Evolutionary conservation across 306 rosid genomes (phyloP), one percentile per base, ranked within the genome.

Genomic region (Lathyrus sativus): DNA sequence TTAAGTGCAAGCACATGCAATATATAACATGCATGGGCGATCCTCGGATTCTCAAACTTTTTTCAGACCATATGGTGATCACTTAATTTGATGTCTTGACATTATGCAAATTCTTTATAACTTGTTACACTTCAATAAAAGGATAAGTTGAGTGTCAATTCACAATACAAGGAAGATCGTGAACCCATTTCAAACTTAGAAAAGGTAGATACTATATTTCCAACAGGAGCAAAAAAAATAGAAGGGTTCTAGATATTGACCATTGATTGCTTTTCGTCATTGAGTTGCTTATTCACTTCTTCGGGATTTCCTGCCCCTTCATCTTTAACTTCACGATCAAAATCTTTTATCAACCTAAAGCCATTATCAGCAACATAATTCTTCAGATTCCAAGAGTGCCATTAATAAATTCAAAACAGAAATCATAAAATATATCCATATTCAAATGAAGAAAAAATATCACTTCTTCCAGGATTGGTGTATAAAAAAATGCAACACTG

Each of bases 241-340:
- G 2, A 49, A 76, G 62, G 56, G 70, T 62, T 64, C 51, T 7
- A 29, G 68, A 51, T 62, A 83, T 81, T 71, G 54, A 95, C 99
- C 97, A 95, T 84, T 5, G 95, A 86, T 78, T 95, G 99, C 68
- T 90, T 90, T 88, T 90, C 99, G 50, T 95, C 99, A 70, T 95
- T 95, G 62, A 95, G 95, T 80, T 90, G 99, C 86, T 90, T 95
- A 76, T 82, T 88, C 88, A 84, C 91, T 55, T 95, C 97, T 41
- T 88, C 85, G 62, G 99, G 74, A 84, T 87, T 90, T 81, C 78
- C 82, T 57, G 83, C 86, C 78, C 87, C 99, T 74, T 81, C 99
- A 18, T 95, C 99, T 81, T 95, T 95, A 71, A 87, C 66, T 83
- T 90, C 97, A 58, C 95, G 92, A 76, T 95, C 99, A 80, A 85